Percentiles rank a stretch among this genome's conserved stretches.
Evolutionary conservation across 495 filamentous ascomycete species (phyloP).

Genomic region (Cercophora scortea): DNA sequence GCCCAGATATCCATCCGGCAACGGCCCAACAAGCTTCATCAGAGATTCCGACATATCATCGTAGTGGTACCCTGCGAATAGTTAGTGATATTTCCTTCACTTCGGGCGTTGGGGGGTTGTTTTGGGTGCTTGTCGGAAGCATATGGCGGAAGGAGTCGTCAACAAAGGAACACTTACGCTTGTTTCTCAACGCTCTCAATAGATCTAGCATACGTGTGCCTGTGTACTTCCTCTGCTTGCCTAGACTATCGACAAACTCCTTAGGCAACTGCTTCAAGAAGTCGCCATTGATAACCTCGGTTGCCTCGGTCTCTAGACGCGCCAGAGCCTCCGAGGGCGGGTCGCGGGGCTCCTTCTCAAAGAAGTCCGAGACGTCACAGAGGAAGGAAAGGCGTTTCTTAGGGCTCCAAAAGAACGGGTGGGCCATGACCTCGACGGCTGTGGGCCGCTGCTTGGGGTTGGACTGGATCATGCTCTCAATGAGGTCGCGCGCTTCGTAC

Average conservation of each 20-base stretch:
- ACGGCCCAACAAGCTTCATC: constrained; percentile 67
- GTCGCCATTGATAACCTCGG: constrained; percentile 43
- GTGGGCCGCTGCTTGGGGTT: constrained; percentile 66
- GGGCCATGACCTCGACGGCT: constrained; percentile 68
- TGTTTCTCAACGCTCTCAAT: constrained; percentile 85
- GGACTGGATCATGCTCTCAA: constrained; percentile 71
- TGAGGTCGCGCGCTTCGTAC: constrained; percentile 78
- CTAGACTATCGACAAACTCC: constrained; percentile 76
- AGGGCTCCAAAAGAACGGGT: constrained; percentile 92
- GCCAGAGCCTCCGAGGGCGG: constrained; percentile 63
- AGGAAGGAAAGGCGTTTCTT: constrained; percentile 86
- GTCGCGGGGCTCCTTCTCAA: constrained; percentile 82
- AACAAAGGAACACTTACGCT: constrained; percentile 36
- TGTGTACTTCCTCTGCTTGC: constrained; percentile 93
- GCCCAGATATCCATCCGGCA: constrained; percentile 76
- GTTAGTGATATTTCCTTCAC: too few species aligned
- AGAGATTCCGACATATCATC: constrained; percentile 79
- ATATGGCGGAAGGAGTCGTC: too few species aligned
- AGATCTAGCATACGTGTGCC: constrained; percentile 77
- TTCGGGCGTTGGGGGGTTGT: too few species aligned
- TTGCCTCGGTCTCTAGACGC: constrained; percentile 39
- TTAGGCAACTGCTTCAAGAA: constrained; percentile 71
- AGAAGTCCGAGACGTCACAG: constrained; percentile 89
- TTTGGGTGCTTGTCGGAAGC: too few species aligned
- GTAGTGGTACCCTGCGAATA: constrained; percentile 57